A percentile compares a stretch with the other conserved stretches of the same genome.
Evolutionary conservation across 495 filamentous ascomycete genomes (phyloP).

Genomic region (Parmelia sp.): DNA sequence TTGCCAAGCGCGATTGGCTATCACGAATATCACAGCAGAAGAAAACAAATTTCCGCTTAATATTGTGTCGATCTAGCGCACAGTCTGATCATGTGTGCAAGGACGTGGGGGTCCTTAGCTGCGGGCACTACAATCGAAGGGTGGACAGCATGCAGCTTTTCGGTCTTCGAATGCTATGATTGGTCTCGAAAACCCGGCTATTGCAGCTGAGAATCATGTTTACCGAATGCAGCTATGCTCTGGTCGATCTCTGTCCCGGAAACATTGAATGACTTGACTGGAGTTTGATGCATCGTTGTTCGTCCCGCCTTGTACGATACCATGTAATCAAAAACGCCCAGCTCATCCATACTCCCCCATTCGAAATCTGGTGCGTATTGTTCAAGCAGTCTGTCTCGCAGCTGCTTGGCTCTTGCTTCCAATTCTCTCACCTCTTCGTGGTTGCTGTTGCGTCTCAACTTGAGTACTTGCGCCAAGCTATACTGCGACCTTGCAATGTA

Average conservation of each 20-base stretch:
- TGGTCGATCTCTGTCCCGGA: neutral
- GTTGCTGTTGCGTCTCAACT: neutral
- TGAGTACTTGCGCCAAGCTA: neutral
- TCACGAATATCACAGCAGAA: neutral
- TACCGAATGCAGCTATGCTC: slow-evolving; percentile 2
- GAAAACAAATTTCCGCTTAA: neutral
- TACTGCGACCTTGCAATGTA: neutral
- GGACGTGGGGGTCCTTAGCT: neutral
- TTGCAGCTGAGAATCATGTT: neutral
- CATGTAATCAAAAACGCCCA: slow-evolving; percentile 4
- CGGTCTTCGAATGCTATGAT: neutral
- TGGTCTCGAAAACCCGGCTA: neutral
- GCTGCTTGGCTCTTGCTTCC: neutral
- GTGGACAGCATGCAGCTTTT: neutral
- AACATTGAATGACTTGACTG: neutral
- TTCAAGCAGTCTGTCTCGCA: slow-evolving; percentile 1
- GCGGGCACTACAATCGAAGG: neutral
- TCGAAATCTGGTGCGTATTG: neutral
- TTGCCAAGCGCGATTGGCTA: neutral
- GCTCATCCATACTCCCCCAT: neutral
- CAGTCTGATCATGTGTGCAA: neutral
- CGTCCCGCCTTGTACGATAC: slow-evolving; percentile 1
- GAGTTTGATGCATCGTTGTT: neutral
- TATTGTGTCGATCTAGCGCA: neutral
- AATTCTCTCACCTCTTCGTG: neutral